Conservation (phyloP, 768 basidiomycete species). For the Hypholoma fasciculare region DNA sequence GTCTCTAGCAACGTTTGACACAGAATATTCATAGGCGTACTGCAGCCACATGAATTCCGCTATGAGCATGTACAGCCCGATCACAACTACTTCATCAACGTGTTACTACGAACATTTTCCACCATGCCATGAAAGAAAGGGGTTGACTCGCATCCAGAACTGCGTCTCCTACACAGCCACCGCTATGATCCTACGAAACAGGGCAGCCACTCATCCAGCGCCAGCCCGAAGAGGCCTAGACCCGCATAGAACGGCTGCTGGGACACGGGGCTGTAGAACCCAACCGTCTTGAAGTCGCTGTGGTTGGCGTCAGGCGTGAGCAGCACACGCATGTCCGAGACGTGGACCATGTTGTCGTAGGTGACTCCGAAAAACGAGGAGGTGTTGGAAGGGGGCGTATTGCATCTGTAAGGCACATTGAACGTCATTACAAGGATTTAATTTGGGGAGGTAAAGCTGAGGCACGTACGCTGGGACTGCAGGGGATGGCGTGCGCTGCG, state of each 20-base stretch:
- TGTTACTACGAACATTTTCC: too few species aligned
- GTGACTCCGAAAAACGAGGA: conserved; percentile 47
- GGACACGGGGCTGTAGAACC: conserved; percentile 49
- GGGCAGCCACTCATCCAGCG: conserved; percentile 49
- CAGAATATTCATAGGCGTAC: too few species aligned
- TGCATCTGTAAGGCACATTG: conserved; percentile 32
- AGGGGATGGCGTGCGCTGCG: conserved; percentile 37
- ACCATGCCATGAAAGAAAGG: too few species aligned
- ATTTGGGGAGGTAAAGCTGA: background rate
- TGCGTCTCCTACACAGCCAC: too few species aligned
- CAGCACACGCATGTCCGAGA: conserved; percentile 47
- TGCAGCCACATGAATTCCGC: too few species aligned
- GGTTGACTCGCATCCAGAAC: too few species aligned
- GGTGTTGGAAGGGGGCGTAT: conserved; percentile 27
- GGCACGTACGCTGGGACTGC: conserved; percentile 36
- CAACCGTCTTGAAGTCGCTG: conserved; percentile 46
- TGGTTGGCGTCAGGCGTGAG: conserved; percentile 49
- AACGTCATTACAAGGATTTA: background rate
- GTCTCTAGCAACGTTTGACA: too few species aligned
- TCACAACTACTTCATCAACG: too few species aligned
- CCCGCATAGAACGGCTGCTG: conserved; percentile 48
- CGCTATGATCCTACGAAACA: conserved; percentile 28
- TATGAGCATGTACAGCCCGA: too few species aligned
- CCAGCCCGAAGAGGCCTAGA: conserved; percentile 44
- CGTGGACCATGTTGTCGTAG: conserved; percentile 48